Conservation (phyloP, 2,329 filamentous ascomycete species). For the Cytospora schulzeri region DNA sequence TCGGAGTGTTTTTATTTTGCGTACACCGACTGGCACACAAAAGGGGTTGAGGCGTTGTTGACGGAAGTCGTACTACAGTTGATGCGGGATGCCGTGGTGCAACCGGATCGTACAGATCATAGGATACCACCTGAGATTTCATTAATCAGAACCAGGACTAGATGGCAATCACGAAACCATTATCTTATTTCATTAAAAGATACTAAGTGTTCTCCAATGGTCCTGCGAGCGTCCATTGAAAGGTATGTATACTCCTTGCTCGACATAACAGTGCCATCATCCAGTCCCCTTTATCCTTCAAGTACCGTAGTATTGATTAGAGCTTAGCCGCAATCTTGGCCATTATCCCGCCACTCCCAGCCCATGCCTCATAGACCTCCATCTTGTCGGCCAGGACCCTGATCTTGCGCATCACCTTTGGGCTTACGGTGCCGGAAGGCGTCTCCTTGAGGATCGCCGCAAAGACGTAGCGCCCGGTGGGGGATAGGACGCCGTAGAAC, state of each 20-base stretch:
- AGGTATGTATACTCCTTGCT: not conserved
- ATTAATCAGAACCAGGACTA: not conserved
- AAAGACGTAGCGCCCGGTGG: not conserved
- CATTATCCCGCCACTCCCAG: not conserved
- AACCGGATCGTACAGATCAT: slow-evolving; percentile 3
- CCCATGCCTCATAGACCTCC: slow-evolving; percentile 6
- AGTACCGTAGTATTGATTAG: not conserved
- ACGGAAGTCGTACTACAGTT: not conserved
- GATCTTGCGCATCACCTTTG: not conserved
- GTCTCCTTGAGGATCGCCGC: slow-evolving; percentile 9
- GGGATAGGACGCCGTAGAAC: slow-evolving; percentile 13
- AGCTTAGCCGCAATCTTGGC: slow-evolving; percentile 1
- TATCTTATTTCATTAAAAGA: not conserved
- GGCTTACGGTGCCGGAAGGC: not conserved
- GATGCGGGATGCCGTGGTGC: slow-evolving; percentile 12
- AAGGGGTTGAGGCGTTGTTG: not conserved
- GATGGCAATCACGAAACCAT: not conserved
- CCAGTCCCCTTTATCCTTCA: not conserved
- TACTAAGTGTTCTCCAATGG: not conserved
- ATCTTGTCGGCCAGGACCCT: slow-evolving; percentile 1
- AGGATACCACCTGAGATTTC: not conserved
- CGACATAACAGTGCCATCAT: not conserved
- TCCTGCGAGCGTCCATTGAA: not conserved
- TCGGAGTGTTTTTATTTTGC: not conserved
- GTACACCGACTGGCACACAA: not conserved